phyloP scores from a whole-genome alignment of 2,329 filamentous ascomycete genomes.

The Stenocarpella maydis region DNA sequence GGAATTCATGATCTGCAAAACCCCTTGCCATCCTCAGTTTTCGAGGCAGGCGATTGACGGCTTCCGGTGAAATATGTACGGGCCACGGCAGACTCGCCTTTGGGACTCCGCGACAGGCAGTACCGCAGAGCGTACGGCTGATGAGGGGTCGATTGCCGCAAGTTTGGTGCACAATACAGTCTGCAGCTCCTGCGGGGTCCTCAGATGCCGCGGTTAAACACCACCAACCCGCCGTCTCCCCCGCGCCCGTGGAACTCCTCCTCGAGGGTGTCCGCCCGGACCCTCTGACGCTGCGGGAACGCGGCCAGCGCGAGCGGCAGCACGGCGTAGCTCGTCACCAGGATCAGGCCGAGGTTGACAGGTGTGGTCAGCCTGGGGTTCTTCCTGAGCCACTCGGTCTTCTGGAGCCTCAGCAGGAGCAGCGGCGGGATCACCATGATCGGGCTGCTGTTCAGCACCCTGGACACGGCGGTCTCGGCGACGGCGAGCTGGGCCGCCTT shows the following conservation, averaged over 20 bases:
- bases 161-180: neutral
- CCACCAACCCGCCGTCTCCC: constrained; percentile 82
- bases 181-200: neutral
- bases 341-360: constrained; percentile 86
- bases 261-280: constrained; percentile 79
- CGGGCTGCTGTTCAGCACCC: constrained; percentile 92
- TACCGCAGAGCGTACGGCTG: neutral
- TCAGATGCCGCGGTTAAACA: constrained; percentile 95
- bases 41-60: constrained; percentile 10
- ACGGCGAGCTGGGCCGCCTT: constrained; percentile 90
- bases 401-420: constrained; percentile 84
- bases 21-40: constrained; percentile 30
- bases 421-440: constrained; percentile 97
- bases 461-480: constrained; percentile 88
- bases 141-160: neutral
- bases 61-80: neutral
- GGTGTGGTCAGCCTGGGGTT: constrained; percentile 81
- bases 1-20: constrained; percentile 33
- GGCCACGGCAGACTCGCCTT: neutral
- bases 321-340: constrained; percentile 86
- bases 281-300: constrained; percentile 90
- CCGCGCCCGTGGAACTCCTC: constrained; percentile 85
- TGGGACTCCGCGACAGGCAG: neutral
- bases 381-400: constrained; percentile 80
- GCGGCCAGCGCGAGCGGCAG: constrained; percentile 88